These are phyloP conservation scores for Chalaropsis ovoidea DNA, from an alignment of 2,329 filamentous ascomycete genomes.

Conservation along the genomic window DNA sequence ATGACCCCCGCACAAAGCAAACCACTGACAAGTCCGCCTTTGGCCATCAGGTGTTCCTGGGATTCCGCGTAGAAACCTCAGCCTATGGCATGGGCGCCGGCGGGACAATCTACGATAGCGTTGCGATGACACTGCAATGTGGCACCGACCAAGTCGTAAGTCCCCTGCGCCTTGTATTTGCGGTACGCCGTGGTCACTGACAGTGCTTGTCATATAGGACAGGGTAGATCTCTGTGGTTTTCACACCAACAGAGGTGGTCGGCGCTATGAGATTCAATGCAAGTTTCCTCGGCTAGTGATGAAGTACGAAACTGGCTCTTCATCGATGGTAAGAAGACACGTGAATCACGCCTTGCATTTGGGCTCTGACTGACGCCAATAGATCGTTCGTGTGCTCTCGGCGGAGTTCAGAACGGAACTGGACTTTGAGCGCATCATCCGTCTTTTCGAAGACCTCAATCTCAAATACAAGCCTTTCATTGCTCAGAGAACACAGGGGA, in stretches of 20 bases:
- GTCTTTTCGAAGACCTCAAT: constrained; percentile 21
- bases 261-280: constrained; percentile 24
- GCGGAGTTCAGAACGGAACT: constrained; percentile 20
- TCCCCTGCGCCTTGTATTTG: not conserved
- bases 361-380: not conserved
- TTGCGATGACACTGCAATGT: constrained; percentile 19
- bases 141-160: constrained; percentile 21
- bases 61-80: constrained; percentile 13
- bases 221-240: constrained; percentile 21
- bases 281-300: constrained; percentile 21
- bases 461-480: constrained; percentile 22
- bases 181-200: not conserved
- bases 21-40: constrained; percentile 20
- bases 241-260: not conserved
- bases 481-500: constrained; percentile 1
- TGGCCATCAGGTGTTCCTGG: constrained; percentile 19
- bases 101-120: constrained; percentile 16
- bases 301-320: constrained; percentile 20
- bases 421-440: constrained; percentile 19
- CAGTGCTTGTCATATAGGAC: constrained; percentile 1
- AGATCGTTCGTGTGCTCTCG: constrained; percentile 22
- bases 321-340: constrained; percentile 14
- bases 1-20: constrained; percentile 24
- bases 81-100: constrained; percentile 1
- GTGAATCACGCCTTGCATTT: not conserved